Evolutionary conservation across 1,284 basidiomycete species (phyloP).

Genomic region (Anthracocystis setariae): DNA sequence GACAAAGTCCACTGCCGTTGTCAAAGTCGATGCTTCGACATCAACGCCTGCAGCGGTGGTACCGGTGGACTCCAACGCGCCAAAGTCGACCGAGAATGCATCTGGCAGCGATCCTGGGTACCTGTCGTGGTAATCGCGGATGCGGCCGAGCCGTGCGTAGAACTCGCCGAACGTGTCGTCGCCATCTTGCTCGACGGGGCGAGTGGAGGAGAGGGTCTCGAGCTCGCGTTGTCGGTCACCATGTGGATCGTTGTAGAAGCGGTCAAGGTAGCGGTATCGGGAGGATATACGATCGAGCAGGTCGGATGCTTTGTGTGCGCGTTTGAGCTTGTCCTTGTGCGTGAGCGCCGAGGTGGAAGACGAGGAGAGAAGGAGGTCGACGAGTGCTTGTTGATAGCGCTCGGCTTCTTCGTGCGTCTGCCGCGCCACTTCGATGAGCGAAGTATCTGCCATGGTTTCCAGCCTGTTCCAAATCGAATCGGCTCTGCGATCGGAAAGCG

Average conservation of each 20-base stretch:
- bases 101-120: conserved; percentile 80
- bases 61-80: conserved; percentile 49
- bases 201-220: conserved; percentile 68
- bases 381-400: conserved; percentile 76
- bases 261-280: conserved; percentile 70
- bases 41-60: not conserved
- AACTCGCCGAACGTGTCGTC: conserved; percentile 71
- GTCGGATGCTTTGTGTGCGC: conserved; percentile 86
- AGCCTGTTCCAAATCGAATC: not conserved
- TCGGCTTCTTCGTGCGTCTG: conserved; percentile 96
- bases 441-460: conserved; percentile 72
- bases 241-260: conserved; percentile 69
- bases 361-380: conserved; percentile 69
- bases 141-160: conserved; percentile 89
- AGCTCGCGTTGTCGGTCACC: conserved; percentile 69
- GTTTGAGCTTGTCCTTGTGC: conserved; percentile 74
- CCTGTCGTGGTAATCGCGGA: conserved; percentile 94
- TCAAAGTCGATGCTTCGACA: conserved; percentile 15
- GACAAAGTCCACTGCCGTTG: conserved; percentile 47
- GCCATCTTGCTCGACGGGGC: conserved; percentile 3
- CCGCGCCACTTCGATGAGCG: conserved; percentile 87
- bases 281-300: conserved; percentile 83
- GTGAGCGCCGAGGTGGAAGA: conserved; percentile 58
- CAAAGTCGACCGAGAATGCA: conserved; percentile 60
- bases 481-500: no score